These are phyloP conservation scores for Tetrahymena malaccensis DNA, from an alignment of 73 alveolate species.

Conservation along the genomic window DNA sequence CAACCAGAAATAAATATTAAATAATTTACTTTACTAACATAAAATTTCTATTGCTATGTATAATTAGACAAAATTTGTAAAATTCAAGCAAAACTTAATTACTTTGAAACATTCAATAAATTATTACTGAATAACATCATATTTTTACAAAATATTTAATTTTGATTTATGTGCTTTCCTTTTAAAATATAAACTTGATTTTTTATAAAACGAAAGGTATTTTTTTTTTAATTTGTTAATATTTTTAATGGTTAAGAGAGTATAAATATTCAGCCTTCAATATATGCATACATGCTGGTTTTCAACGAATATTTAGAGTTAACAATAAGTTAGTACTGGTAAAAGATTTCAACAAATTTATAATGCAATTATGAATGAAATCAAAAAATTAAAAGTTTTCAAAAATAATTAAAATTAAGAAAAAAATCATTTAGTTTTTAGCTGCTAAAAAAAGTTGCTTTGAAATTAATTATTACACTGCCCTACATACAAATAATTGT, in stretches of 20 bases:
- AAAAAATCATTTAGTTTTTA: neutral
- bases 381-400: neutral
- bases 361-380: neutral
- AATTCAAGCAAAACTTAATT: too few species aligned
- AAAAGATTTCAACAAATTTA: neutral
- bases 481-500: neutral
- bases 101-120: too few species aligned
- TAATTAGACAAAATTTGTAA: too few species aligned
- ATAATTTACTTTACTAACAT: neutral
- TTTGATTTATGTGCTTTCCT: too few species aligned
- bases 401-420: neutral
- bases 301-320: neutral
- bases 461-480: neutral
- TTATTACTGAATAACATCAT: too few species aligned
- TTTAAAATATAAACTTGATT: too few species aligned
- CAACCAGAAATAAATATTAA: neutral
- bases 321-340: neutral
- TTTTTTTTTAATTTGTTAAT: neutral
- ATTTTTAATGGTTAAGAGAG: neutral
- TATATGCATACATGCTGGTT: neutral
- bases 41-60: neutral
- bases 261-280: too few species aligned
- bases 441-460: neutral
- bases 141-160: too few species aligned
- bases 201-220: too few species aligned